Evolutionary conservation across 2,329 filamentous ascomycete genomes (phyloP).

Genomic region (Periglandula ipomoeae): DNA sequence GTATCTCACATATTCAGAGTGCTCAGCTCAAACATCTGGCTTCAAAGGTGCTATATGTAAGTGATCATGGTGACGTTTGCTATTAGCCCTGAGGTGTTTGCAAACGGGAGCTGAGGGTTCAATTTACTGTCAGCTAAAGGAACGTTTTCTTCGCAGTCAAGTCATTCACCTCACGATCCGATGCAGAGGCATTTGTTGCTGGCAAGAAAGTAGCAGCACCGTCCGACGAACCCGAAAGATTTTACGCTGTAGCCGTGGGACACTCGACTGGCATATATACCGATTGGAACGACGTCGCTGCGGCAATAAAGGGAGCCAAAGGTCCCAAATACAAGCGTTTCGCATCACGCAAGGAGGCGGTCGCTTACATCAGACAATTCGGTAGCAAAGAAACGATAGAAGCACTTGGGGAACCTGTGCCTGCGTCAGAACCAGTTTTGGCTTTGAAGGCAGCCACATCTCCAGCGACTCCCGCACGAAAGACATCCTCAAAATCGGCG

Average conservation of each 20-base stretch:
- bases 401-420: slow-evolving; percentile 24
- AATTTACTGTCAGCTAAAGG: no score
- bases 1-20: slow-evolving; percentile 54
- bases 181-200: slow-evolving; percentile 70
- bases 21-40: slow-evolving; percentile 49
- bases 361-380: slow-evolving; percentile 57
- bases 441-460: slow-evolving; percentile 12
- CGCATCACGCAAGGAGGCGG: slow-evolving; percentile 58
- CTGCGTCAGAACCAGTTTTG: slow-evolving; percentile 9
- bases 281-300: slow-evolving; percentile 59
- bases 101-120: no score
- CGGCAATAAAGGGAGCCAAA: slow-evolving; percentile 66
- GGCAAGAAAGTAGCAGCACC: slow-evolving; percentile 39
- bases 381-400: slow-evolving; percentile 35
- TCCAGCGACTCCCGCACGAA: slow-evolving; percentile 17
- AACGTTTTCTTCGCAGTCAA: slow-evolving; percentile 56
- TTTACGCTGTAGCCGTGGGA: slow-evolving; percentile 55
- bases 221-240: slow-evolving; percentile 35
- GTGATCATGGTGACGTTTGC: slow-evolving; percentile 23
- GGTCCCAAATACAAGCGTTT: slow-evolving; percentile 65
- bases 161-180: slow-evolving; percentile 62
- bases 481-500: slow-evolving; percentile 4
- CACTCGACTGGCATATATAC: slow-evolving; percentile 49
- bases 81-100: not conserved
- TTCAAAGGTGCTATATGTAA: slow-evolving; percentile 59